Evolutionary conservation across 148 eudicot species (phyloP), one percentile per base, ranked within the genome.

Genomic region (Silene conica): DNA sequence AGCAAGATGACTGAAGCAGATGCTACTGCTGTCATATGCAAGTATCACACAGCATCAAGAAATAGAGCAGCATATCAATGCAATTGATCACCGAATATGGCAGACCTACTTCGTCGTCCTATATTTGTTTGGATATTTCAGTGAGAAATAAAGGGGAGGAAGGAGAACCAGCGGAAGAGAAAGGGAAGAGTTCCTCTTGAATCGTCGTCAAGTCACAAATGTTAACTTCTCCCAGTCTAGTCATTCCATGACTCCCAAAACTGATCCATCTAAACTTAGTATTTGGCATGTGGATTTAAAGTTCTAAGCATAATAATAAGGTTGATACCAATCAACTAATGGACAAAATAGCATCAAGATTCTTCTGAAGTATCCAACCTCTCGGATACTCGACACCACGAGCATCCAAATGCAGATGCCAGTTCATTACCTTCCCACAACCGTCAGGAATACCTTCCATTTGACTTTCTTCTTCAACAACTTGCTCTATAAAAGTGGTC

Each of bases 351-450:
- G 73, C 85, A 67, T 85, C 89, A 54, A 90, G 90, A 79, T 92
- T 92, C 79, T 78, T 87, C 75, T 82, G 84, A 77, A 92, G 86
- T 73, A 82, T 50, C 98, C 98, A 95, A 50, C 93, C 96, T 69
- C 80, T 76, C 31, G 98, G 98, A 82, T 95, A 92, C 52, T 28
- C 81, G 75, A 85, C 87, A 54, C 76, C 80, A 7, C 55, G 79
- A 70, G 92, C 85, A 83, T 95, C 93, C 87, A 92, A 73, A 76
- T 95, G 98, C 61, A 95, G 92, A 83, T 95, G 97, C 98, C 98
- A 95, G 75, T 90, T 95, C 96, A 91, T 86, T 63, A 95, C 82
- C 83, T 67, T 87, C 46, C 81, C 72, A 78, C 98, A 95, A 65
- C 85, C 87, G 19, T 43, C 68, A 52, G 96, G 87, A 34, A 80